Evolutionary conservation across 1,284 basidiomycete species (phyloP).

Genomic region (Coriolopsis trogii): DNA sequence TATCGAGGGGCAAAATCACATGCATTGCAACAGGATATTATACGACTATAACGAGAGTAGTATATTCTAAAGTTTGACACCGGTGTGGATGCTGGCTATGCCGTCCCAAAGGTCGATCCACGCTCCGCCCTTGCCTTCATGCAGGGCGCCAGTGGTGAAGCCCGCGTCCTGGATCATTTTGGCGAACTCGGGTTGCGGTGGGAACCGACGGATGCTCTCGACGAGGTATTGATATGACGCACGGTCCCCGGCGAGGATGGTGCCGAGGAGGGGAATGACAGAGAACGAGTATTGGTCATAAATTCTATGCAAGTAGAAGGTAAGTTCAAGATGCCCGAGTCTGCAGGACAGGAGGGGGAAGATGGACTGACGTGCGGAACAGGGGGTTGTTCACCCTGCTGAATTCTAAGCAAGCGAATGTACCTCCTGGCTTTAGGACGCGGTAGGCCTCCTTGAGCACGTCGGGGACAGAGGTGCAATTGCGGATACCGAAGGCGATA

Average conservation of each 20-base stretch:
- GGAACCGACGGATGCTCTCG: conserved; percentile 96
- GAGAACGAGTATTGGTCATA: conserved; percentile 98
- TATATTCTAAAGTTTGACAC: conserved; percentile 68
- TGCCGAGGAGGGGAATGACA: conserved; percentile 92
- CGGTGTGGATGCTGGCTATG: conserved; percentile 84
- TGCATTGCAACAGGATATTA: too few relatives aligned
- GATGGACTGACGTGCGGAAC: conserved; percentile 72
- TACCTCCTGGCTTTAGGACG: conserved; percentile 95
- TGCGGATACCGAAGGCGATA: conserved; percentile 98
- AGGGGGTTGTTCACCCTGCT: conserved; percentile 92
- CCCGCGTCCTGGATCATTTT: conserved; percentile 88
- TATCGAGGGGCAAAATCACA: too few relatives aligned
- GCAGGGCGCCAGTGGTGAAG: conserved; percentile 73
- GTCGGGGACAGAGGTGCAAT: conserved; percentile 92
- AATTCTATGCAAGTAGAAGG: conserved; percentile 54
- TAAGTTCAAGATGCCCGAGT: neutral
- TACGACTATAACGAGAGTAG: neutral
- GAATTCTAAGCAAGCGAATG: conserved; percentile 96
- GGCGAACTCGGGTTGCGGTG: conserved; percentile 88
- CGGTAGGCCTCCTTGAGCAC: conserved; percentile 92
- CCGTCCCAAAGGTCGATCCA: conserved; percentile 89
- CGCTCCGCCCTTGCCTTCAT: conserved; percentile 82
- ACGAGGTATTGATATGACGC: conserved; percentile 98
- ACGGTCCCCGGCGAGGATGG: conserved; percentile 94
- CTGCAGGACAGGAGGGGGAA: neutral